Percentiles rank a stretch among this genome's conserved stretches.
phyloP scores from a whole-genome alignment of 2,329 filamentous ascomycete species.

The Teratosphaeria pseudoeucalypti region DNA sequence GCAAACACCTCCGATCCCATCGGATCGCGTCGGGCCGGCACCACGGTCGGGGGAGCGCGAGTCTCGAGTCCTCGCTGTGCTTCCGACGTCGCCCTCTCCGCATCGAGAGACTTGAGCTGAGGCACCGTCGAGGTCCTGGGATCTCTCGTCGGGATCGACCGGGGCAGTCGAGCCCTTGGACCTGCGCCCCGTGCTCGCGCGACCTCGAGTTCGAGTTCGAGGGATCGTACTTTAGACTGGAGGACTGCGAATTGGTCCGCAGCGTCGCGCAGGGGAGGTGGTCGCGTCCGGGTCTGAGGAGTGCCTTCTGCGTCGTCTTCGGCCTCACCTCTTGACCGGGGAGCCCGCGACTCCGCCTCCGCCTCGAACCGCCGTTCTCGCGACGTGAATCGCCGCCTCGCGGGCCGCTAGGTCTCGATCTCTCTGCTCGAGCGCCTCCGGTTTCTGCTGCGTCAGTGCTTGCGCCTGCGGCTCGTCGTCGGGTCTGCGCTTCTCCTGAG shows the following conservation, averaged over 20 bases:
- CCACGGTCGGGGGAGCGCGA: background rate
- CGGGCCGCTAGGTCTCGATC: background rate
- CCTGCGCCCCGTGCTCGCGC: background rate
- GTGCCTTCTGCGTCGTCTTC: background rate
- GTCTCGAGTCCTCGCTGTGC: background rate
- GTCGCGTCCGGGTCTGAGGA: background rate
- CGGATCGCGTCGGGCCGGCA: background rate
- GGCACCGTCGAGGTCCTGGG: background rate
- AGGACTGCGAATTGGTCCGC: background rate
- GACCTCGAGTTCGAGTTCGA: too few species aligned
- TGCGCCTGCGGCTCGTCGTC: background rate
- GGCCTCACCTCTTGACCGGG: background rate
- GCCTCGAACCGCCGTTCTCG: background rate
- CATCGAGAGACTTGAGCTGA: background rate
- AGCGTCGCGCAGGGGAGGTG: too few species aligned
- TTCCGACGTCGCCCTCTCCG: background rate
- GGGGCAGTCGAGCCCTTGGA: background rate
- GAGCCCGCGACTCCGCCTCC: background rate
- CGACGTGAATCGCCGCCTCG: background rate
- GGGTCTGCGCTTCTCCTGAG: background rate
- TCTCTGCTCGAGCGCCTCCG: background rate
- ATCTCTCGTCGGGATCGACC: background rate
- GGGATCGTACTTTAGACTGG: background rate
- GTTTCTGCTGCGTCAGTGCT: background rate
- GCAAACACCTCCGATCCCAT: background rate